phyloP scores from a whole-genome alignment of 2,329 filamentous ascomycete species.

The Coleophoma crateriformis region DNA sequence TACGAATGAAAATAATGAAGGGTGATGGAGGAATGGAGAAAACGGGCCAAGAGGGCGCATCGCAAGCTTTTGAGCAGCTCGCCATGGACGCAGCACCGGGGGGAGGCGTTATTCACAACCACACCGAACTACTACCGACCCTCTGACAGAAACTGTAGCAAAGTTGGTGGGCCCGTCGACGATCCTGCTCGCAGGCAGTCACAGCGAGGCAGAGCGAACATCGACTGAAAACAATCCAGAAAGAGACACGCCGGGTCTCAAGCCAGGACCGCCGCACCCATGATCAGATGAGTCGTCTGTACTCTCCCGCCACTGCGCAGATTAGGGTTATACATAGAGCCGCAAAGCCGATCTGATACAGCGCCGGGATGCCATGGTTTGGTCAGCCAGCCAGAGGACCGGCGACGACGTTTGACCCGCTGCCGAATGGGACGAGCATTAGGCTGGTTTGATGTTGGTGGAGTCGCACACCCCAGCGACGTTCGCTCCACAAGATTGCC shows the following conservation, averaged over 20 bases:
- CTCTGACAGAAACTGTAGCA: constrained; percentile 14
- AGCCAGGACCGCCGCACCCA: background rate
- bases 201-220: background rate
- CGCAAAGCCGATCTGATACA: no score
- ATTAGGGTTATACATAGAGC: no score
- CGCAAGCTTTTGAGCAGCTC: background rate
- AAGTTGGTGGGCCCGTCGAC: constrained; percentile 2
- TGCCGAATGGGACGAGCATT: no score
- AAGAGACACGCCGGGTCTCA: constrained; percentile 1
- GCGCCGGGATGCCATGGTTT: no score
- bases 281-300: background rate
- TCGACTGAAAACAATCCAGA: constrained; percentile 7
- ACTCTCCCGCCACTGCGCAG: no score
- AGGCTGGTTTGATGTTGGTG: background rate
- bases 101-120: background rate
- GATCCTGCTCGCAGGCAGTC: background rate
- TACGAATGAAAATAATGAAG: constrained; percentile 12
- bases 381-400: no score
- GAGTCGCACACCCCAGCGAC: no score
- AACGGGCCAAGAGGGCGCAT: constrained; percentile 4
- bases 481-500: background rate
- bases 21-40: constrained; percentile 13
- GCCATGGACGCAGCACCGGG: no score
- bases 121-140: constrained; percentile 8
- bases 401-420: no score